Evolutionary conservation across 1,139 yeast species (phyloP).

Genomic region (Blastobotrys aristatus): DNA sequence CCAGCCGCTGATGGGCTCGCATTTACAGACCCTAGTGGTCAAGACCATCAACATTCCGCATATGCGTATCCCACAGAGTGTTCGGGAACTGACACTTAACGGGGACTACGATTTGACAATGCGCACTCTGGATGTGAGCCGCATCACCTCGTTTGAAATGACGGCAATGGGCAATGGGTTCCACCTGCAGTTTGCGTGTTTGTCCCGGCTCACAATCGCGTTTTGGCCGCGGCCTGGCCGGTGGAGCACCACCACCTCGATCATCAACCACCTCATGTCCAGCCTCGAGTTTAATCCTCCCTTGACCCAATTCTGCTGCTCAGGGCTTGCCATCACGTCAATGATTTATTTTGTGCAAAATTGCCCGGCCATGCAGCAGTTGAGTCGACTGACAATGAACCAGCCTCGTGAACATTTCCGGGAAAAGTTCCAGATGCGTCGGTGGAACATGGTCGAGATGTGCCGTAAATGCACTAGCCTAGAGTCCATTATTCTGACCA

Average conservation of each 20-base stretch:
- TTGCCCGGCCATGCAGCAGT: slow-evolving; percentile 1
- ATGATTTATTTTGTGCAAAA: slow-evolving; percentile 1
- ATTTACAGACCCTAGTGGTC: neutral
- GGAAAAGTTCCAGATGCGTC: slow-evolving; percentile 4
- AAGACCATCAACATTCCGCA: neutral
- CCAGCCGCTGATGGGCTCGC: neutral
- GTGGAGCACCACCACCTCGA: neutral
- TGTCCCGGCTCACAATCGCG: slow-evolving; percentile 3
- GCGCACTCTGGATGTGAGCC: slow-evolving; percentile 2
- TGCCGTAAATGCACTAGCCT: slow-evolving; percentile 3
- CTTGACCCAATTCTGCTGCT: slow-evolving; percentile 1
- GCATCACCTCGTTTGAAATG: slow-evolving; percentile 1
- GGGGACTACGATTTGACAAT: slow-evolving; percentile 4
- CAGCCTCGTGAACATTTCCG: slow-evolving; percentile 9
- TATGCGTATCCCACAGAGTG: slow-evolving; percentile 1
- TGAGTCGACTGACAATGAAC: slow-evolving; percentile 7
- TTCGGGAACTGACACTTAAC: slow-evolving; percentile 3
- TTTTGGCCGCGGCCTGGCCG: slow-evolving; percentile 7
- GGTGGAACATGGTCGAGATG: slow-evolving; percentile 4
- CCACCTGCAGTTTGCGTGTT: slow-evolving; percentile 2
- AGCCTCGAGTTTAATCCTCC: slow-evolving; percentile 1
- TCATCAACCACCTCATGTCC: neutral
- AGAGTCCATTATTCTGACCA: slow-evolving; percentile 4
- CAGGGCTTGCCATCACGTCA: slow-evolving; percentile 7
- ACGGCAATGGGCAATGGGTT: slow-evolving; percentile 5